Conservation (phyloP, 129 eudicot genomes). For the Centaurea solstitialis region DNA sequence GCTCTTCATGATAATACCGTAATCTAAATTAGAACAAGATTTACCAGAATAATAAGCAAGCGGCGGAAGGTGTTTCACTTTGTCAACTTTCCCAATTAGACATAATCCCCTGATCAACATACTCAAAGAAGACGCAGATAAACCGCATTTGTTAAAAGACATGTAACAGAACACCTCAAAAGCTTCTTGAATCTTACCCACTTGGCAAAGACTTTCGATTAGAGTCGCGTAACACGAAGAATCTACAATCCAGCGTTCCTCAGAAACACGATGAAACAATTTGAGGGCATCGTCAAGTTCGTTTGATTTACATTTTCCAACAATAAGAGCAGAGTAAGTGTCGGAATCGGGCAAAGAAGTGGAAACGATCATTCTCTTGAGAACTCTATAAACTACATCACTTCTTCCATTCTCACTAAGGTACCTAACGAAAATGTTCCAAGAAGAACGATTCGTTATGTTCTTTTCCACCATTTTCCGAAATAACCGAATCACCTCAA, state of each 20-base stretch:
- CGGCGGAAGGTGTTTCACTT: conserved; percentile 38
- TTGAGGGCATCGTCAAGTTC: conserved; percentile 48
- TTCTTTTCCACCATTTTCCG: conserved; percentile 48
- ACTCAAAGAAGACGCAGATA: conserved; percentile 42
- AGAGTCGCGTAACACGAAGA: conserved; percentile 45
- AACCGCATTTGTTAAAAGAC: conserved; percentile 41
- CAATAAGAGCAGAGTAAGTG: conserved; percentile 68
- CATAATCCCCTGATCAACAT: conserved; percentile 42
- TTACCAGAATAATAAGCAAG: conserved; percentile 38
- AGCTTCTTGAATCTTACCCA: conserved; percentile 51
- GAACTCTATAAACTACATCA: conserved; percentile 42
- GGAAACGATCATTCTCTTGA: conserved; percentile 64
- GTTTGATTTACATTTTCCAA: conserved; percentile 57
- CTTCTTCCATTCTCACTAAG: conserved; percentile 34
- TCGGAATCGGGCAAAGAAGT: conserved; percentile 46
- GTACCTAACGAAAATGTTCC: conserved; percentile 60
- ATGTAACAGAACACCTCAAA: conserved; percentile 55
- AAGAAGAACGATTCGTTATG: conserved; percentile 43
- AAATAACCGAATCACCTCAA: conserved; percentile 44
- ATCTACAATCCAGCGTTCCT: conserved; percentile 54
- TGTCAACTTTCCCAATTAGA: conserved; percentile 40
- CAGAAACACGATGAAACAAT: conserved; percentile 44
- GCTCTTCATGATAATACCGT: conserved; percentile 45
- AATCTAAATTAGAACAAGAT: conserved; percentile 38
- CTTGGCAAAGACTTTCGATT: conserved; percentile 51